A percentile compares a stretch with the other conserved stretches of the same genome.
Evolutionary conservation across 169 alveolate species (phyloP).

Genomic region (Plasmodium inui): DNA sequence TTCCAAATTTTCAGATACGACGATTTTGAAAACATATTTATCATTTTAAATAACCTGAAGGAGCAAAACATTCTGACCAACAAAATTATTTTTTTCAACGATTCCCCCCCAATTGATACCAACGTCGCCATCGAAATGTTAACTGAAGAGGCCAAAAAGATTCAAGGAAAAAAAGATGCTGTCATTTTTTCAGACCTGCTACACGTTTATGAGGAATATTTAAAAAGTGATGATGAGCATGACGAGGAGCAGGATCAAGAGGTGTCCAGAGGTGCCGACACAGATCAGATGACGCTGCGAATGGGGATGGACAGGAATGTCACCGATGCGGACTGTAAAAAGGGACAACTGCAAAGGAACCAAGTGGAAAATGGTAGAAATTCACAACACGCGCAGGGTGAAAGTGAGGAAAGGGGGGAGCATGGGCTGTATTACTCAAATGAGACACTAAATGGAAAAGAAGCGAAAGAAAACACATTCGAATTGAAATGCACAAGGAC

Average conservation of each 20-base stretch:
- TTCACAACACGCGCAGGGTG: neutral
- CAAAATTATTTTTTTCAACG: neutral
- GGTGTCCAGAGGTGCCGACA: neutral
- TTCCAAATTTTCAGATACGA: conserved; percentile 52
- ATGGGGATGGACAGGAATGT: neutral
- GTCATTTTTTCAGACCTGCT: conserved; percentile 51
- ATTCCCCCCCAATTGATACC: conserved; percentile 5
- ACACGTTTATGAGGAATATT: conserved; percentile 37
- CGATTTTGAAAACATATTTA: conserved; percentile 60
- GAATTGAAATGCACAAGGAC: neutral
- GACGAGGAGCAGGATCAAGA: neutral
- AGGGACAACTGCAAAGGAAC: neutral
- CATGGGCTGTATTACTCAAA: neutral
- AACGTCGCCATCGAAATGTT: conserved; percentile 47
- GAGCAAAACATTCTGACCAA: conserved; percentile 4
- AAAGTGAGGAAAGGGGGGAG: neutral
- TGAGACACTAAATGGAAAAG: neutral
- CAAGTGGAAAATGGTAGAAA: conserved; percentile 6
- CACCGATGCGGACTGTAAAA: neutral
- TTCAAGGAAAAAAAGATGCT: conserved; percentile 14
- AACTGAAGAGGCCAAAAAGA: conserved; percentile 26
- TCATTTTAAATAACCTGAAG: conserved; percentile 28
- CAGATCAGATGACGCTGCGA: neutral
- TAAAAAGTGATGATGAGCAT: conserved; percentile 40
- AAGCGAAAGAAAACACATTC: neutral